Base-by-base conservation (phyloP, 257 asterid species). In the Nemophila menziesii region DNA sequence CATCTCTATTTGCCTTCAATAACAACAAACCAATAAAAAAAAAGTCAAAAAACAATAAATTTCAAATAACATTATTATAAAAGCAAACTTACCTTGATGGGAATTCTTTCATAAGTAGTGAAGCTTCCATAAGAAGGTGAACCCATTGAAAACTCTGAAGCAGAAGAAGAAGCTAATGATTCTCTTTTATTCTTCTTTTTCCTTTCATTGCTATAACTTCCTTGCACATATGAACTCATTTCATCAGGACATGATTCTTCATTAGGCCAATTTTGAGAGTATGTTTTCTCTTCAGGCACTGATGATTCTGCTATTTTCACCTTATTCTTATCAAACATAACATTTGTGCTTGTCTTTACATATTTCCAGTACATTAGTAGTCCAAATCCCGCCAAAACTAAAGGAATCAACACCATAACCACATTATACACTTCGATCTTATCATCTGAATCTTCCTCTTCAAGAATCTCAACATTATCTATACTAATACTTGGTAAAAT, bases 81-180 rank as follows among this genome's bases (percentile, higher is more conserved):
- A 13, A 5, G 40, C 5, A 16, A n/a, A 63, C 92, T 85, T 52
- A 81, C 98, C 55, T 74, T 89, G 55, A 39, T 54, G 18, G 84
- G 81, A 49, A 81, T 74, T 63, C 59, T 79, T 62, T 90, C 98
- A 19, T 59, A 79, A 3, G 98, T 77, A 38, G 98, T 85, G 92
- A 84, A 90, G 82, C 96, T 90, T 51, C 98, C 96, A 49, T 81
- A 90, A 0, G 96, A 85, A 61, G 68, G 77, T 0, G 92, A 67
- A 12, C 49, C 79, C 16, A 22, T 10, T 1, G 83, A 70, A 43
- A 27, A 52, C 45, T 58, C 81, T 1, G 82, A 64, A 4, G 90
- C 61, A 38, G 92, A 64, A 18, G 79, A n/a, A 3, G 36, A 29
- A 29, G 36, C 82, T 67, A 70, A 52, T 1, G 94, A 79, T 39